Base-by-base conservation (phyloP, 768 basidiomycete genomes). In the Agaricus bisporus region DNA sequence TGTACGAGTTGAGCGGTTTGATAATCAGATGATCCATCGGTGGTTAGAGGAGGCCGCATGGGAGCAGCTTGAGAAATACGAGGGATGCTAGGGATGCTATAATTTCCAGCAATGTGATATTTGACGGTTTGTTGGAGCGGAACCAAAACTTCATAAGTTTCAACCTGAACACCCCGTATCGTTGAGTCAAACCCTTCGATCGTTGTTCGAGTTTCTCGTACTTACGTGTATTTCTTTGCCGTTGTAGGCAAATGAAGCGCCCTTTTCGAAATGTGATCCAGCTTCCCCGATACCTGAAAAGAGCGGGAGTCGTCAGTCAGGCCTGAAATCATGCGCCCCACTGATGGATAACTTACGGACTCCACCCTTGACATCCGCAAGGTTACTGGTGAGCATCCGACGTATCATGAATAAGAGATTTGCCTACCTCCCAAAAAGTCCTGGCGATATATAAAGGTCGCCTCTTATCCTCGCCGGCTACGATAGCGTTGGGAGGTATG, bases 111-210 rank as follows among this genome's bases (percentile, higher is more conserved):
- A 41, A 61, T 41, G 2, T 41, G 45, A 44, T 61, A 63, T 15
- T 51, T 61, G 39, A 58, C 15, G 22, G 60, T 61, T 25, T 59
- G 57, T 28, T 56, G 49, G 28, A 61, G 59, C 1, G 60, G 57
- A 3, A 63, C 60, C 9, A 63, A 55, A 18, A 63, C 62, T 42
- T 63, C 62, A 32, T 61, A 63, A 3, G 56, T 58, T n/a, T 58
- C 57, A n/a, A 58, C 56, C 62, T 63, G 47, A 14, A 10, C 2
- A 17, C 15, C 10, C 17, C 6, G 29, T 35, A 29, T 32, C 9
- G 10, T 18, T 7, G 18, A 11, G 29, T 20, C 6, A 11, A 38
- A 39, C 25, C 8, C 18, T n/a, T n/a, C n/a, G n/a, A n/a, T 37
- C 14, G 28, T 14, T 32, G 32, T 32, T 11, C 32, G 32, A 32